phyloP scores from a whole-genome alignment of 169 alveolate species.

The Plasmodium sp. region DNA sequence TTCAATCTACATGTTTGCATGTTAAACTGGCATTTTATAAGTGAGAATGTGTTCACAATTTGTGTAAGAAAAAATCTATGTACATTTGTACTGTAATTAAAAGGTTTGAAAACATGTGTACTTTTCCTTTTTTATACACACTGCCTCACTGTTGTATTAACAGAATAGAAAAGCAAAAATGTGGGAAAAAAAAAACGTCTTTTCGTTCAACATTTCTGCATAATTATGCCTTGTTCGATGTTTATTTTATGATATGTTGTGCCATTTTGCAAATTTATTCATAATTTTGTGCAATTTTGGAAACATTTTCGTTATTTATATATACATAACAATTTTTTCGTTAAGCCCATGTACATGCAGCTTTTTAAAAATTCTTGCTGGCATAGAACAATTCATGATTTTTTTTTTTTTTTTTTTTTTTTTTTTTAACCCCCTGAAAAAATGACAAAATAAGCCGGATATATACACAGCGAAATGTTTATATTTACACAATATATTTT shows the following conservation, averaged over 20 bases:
- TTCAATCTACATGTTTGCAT: not conserved
- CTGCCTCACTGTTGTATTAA: not conserved
- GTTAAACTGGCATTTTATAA: not conserved
- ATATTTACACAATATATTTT: not conserved
- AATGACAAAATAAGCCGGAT: not conserved
- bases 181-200: not conserved
- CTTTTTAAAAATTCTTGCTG: not conserved
- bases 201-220: not conserved
- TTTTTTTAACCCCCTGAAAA: constrained; percentile 29
- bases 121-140: not conserved
- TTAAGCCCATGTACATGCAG: constrained; percentile 58
- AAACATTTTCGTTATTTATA: not conserved
- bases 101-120: not conserved
- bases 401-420: not conserved
- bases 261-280: not conserved
- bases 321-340: not conserved
- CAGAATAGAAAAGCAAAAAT: not conserved
- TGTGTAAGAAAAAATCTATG: not conserved
- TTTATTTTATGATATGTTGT: not conserved
- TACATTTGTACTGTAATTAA: not conserved
- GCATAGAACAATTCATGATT: constrained; percentile 12
- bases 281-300: not conserved
- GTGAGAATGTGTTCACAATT: not conserved
- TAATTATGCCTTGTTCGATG: not conserved
- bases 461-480: not conserved